Evolutionary conservation across 208 protist genomes (phyloP).

Genomic region (Vickermania ingenoplastis): DNA sequence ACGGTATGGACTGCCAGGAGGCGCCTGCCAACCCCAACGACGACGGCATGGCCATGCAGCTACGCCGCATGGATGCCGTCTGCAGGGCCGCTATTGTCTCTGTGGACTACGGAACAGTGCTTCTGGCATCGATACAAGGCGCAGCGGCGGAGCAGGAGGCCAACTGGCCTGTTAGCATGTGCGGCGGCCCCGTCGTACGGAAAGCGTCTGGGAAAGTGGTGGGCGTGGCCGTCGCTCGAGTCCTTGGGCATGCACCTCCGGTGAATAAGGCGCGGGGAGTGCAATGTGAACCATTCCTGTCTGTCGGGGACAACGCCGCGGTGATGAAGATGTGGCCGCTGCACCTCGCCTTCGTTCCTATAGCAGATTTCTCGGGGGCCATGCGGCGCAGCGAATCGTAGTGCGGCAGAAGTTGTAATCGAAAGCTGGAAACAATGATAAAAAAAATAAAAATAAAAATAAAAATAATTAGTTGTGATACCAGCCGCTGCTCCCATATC

Average conservation of each 20-base stretch:
- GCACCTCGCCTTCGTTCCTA: slow-evolving; percentile 70
- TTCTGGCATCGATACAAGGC: slow-evolving; percentile 38
- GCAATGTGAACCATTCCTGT: slow-evolving; percentile 68
- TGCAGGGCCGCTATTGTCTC: slow-evolving; percentile 68
- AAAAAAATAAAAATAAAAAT: no score
- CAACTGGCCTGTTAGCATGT: slow-evolving; percentile 62
- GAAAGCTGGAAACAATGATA: no score
- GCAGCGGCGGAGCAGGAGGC: slow-evolving; percentile 2
- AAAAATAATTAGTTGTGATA: no score
- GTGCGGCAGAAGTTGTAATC: no score
- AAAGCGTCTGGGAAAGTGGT: slow-evolving; percentile 66
- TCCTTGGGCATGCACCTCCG: slow-evolving; percentile 45
- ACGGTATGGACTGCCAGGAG: slow-evolving; percentile 43
- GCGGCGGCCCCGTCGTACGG: slow-evolving; percentile 78
- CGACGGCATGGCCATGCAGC: slow-evolving; percentile 39
- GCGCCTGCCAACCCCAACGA: slow-evolving; percentile 77
- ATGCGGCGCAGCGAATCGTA: slow-evolving; percentile 64
- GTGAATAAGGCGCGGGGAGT: slow-evolving; percentile 28
- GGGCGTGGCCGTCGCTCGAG: slow-evolving; percentile 74
- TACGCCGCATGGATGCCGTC: slow-evolving; percentile 28
- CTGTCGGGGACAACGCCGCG: slow-evolving; percentile 56
- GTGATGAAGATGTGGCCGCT: slow-evolving; percentile 39
- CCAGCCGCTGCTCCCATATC: no score
- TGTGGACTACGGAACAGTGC: slow-evolving; percentile 78
- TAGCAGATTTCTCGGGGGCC: slow-evolving; percentile 61